A percentile compares a stretch with the other conserved stretches of the same genome.
These are phyloP conservation scores for Fraxinus platypoda DNA, from an alignment of 305 asterid species.

Conservation along the genomic window DNA sequence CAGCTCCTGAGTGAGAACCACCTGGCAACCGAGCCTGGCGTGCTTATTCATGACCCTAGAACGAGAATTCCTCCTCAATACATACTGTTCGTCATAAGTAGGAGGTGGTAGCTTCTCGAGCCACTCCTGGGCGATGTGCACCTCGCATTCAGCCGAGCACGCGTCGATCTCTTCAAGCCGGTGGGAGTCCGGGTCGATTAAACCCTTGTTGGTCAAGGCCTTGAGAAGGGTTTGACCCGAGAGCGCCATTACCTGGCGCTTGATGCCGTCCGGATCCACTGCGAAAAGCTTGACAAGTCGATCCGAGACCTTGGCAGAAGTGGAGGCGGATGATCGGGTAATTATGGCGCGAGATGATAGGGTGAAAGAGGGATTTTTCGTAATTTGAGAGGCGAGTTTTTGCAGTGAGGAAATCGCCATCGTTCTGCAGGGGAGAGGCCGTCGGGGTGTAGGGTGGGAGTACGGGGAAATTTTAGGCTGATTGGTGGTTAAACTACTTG, in stretches of 20 bases:
- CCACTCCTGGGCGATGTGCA: slow-evolving; percentile 96
- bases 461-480: no score
- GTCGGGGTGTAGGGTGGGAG: no score
- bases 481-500: no score
- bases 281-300: slow-evolving; percentile 74
- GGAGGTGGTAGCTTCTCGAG: slow-evolving; percentile 70
- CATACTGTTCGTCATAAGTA: slow-evolving; percentile 76
- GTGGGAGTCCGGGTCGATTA: slow-evolving; percentile 87
- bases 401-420: slow-evolving; percentile 63
- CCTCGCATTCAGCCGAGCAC: slow-evolving; percentile 95
- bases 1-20: slow-evolving; percentile 64
- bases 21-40: slow-evolving; percentile 90
- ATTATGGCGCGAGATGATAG: slow-evolving; percentile 43
- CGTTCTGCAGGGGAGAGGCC: slow-evolving; percentile 32
- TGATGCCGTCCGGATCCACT: slow-evolving; percentile 68
- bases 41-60: slow-evolving; percentile 71
- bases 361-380: slow-evolving; percentile 48
- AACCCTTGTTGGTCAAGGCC: slow-evolving; percentile 64
- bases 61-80: slow-evolving; percentile 60
- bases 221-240: slow-evolving; percentile 79
- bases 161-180: slow-evolving; percentile 84
- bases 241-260: slow-evolving; percentile 56
- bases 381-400: slow-evolving; percentile 52
- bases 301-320: slow-evolving; percentile 71
- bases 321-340: slow-evolving; percentile 48